Evolutionary conservation across 2,329 filamentous ascomycete species (phyloP).

Genomic region (Aurifilum marmelostoma): DNA sequence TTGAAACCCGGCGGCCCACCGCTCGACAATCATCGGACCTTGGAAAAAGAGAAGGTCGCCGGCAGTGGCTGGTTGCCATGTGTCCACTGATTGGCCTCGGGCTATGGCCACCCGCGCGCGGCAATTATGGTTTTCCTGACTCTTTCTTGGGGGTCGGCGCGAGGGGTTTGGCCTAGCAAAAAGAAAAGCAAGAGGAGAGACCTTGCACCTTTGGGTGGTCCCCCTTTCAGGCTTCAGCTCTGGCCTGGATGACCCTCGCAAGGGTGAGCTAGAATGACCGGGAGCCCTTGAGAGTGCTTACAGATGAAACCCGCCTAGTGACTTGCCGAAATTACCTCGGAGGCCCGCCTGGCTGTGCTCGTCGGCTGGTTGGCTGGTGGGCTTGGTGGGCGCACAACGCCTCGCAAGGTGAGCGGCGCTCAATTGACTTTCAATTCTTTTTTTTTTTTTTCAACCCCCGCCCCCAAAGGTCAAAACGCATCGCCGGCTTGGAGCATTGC

Average conservation of each 20-base stretch:
- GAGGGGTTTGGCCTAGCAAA: not conserved
- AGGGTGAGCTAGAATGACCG: not conserved
- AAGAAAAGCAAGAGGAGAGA: too few species aligned
- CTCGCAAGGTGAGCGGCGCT: not conserved
- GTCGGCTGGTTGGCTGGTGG: not conserved
- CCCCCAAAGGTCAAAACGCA: not conserved
- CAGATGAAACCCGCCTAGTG: constrained; percentile 13
- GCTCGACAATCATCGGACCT: not conserved
- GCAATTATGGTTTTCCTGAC: not conserved
- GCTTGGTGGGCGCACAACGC: not conserved
- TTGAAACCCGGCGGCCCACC: constrained; percentile 2
- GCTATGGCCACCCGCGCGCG: constrained; percentile 6
- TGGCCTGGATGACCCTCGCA: constrained; percentile 3
- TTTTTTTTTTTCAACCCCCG: not conserved
- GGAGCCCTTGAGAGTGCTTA: constrained; percentile 3
- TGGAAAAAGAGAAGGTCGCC: not conserved
- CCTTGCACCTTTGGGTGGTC: not conserved
- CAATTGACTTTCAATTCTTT: not conserved
- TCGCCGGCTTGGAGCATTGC: not conserved
- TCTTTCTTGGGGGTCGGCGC: not conserved
- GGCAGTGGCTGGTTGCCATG: not conserved
- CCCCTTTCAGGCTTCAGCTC: not conserved
- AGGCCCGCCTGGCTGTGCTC: not conserved
- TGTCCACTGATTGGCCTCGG: not conserved
- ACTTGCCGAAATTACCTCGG: constrained; percentile 9